Base-by-base conservation (phyloP, 768 basidiomycete species). In the Filobasidium floriforme region DNA sequence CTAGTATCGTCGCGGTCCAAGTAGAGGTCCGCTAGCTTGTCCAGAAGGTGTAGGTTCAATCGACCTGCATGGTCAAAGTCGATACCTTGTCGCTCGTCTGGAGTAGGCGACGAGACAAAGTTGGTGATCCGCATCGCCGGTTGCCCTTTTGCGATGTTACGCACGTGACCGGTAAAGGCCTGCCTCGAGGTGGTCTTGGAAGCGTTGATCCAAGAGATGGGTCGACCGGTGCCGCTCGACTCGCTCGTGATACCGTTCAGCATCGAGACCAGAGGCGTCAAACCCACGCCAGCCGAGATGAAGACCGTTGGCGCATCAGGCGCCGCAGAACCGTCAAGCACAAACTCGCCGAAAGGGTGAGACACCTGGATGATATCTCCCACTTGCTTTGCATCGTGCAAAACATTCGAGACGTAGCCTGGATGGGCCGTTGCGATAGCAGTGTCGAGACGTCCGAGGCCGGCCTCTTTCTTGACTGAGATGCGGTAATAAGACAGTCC, bases 231-330 rank as follows among this genome's bases (percentile, higher is more conserved):
- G 55, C 44, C 61, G 69, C 32, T 40, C 68, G 62, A 46, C 70
- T 71, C 32, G 32, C 32, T 37, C 32, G 32, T 37, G 3, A 9
- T 37, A 37, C 32, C 9, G 32, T 37, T 71, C 22, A 71, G 63
- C 9, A 71, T 71, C 22, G 70, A 69, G 24, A 69, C 22, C 29
- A 71, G 55, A 1, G 68, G 61, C 11, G 68, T 71, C 37, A 66
- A 63, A 15, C 70, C 70, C 10, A 71, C 66, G 10, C 70, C 70
- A 7, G 68, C 70, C 14, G 70, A 71, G 1, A 69, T 59, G 3
- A 71, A 63, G 29, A 71, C 68, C 22, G 69, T 43, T 10, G 68
- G 70, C 1, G 63, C 32, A 28, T 59, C 7, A 37, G 32, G 32
- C 4, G 32, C 4, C 9, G 32, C 32, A 9, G 32, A 37, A 37